Evolutionary conservation across 768 basidiomycete species (phyloP), one percentile per base, ranked within the genome.

Genomic region (Lentinula raphanica): DNA sequence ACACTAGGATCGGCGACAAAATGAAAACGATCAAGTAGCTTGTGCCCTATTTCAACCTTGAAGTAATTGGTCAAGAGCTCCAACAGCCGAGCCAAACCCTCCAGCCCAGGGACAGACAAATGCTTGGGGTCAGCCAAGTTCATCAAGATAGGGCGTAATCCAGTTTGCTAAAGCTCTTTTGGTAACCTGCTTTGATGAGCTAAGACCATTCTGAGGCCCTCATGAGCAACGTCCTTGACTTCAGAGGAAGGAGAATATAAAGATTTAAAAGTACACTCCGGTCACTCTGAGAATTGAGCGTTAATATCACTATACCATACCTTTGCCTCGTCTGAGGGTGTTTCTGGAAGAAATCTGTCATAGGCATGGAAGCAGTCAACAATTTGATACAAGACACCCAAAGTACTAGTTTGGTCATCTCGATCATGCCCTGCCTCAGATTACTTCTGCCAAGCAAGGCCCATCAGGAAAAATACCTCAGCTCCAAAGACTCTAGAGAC

Each of bases 11-110:
- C 94, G 25, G 96, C 92, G 23, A 99, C 88, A 36, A 89, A 85
- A 42, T 88, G 87, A 74, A 96, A 98, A 69, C 99, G 97, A 65
- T 98, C 97, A 23, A 99, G 78, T 6, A 99, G 84, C 72, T 99
- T 99, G 70, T 92, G 85, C 0, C 97, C 97, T 59, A 99, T 98
- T 75, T 99, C 97, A 17, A 99, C 96, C 71, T 98, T 98, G 85
- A 99, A 99, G 74, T 99, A 98, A 70, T 98, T 98, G 38, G 94
- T 97, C 56, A 99, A 74, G 6, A 99, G 81, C 69, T 97, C 94
- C 49, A 99, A 77, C 49, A 99, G 81, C 12, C 96, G 87, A 12
- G 95, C 96, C 23, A 99, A 77, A 3, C 97, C 97, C 69, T 99
- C 94, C 57, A 96, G 69, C 9, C 95, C 95, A 4, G 91, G 83